Conservation (phyloP, 2,329 filamentous ascomycete species). For the Hyphodiscus sp. region DNA sequence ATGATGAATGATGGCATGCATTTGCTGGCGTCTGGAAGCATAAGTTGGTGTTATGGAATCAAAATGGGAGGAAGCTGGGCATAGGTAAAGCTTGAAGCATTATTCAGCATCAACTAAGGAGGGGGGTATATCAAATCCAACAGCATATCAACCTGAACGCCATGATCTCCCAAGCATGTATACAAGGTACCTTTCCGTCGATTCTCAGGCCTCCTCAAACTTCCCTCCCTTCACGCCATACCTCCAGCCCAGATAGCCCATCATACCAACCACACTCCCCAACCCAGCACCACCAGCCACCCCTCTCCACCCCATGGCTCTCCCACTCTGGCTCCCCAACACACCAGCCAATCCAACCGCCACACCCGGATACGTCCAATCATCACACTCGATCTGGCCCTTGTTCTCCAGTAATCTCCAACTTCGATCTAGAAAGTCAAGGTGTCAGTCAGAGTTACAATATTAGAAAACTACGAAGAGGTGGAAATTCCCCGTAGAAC, state of each 20-base stretch:
- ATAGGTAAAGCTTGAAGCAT: background rate
- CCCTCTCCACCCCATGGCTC: conserved; percentile 34
- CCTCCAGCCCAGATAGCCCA: conserved; percentile 43
- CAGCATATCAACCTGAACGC: background rate
- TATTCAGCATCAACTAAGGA: background rate
- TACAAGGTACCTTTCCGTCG: background rate
- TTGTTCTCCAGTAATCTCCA: conserved; percentile 55
- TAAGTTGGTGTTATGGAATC: conserved; percentile 7
- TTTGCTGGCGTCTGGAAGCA: conserved; percentile 7
- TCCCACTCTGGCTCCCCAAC: conserved; percentile 21
- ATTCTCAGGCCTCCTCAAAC: conserved; percentile 16
- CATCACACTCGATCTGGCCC: conserved; percentile 51
- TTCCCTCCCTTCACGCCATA: conserved; percentile 41
- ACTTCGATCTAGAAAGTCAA: conserved; percentile 36
- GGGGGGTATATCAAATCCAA: background rate
- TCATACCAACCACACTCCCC: conserved; percentile 43
- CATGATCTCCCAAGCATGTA: background rate
- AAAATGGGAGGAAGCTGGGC: background rate
- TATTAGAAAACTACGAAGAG: too few relatives aligned
- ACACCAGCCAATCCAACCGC: conserved; percentile 31
- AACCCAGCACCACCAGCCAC: conserved; percentile 39
- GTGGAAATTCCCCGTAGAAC: too few relatives aligned
- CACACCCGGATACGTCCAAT: conserved; percentile 44
- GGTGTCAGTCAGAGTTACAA: too few relatives aligned
- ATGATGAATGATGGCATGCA: conserved; percentile 37